Percentiles rank a stretch among this genome's conserved stretches.
Evolutionary conservation across 257 asterid genomes (phyloP).

Genomic region (Penstemon newberryi): DNA sequence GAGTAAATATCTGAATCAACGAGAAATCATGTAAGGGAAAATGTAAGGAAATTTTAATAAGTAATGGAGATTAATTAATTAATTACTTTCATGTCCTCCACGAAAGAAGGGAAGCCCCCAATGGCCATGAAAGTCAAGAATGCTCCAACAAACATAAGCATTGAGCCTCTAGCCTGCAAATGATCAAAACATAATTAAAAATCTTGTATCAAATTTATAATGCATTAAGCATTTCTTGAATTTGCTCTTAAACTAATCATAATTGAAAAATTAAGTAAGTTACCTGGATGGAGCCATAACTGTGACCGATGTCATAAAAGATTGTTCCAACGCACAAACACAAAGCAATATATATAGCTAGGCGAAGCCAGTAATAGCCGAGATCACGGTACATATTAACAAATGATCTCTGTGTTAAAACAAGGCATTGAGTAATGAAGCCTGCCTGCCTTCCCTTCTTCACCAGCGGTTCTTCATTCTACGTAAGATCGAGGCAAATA

Average conservation of each 20-base stretch:
- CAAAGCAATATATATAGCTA: slow-evolving; percentile 47
- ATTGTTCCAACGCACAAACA: slow-evolving; percentile 54
- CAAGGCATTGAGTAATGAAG: slow-evolving; percentile 50
- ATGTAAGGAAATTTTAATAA: not conserved
- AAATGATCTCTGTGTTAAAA: slow-evolving; percentile 52
- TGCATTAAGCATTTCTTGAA: not conserved
- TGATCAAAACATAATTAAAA: slow-evolving; percentile 19
- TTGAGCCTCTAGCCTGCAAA: slow-evolving; percentile 51
- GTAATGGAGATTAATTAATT: not conserved
- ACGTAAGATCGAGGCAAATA: not conserved
- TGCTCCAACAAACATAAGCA: slow-evolving; percentile 56
- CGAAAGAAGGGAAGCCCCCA: slow-evolving; percentile 72
- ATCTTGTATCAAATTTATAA: too few species aligned
- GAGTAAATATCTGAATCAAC: slow-evolving; percentile 44
- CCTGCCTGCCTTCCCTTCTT: slow-evolving; percentile 49
- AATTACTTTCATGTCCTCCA: slow-evolving; percentile 62
- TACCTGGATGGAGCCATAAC: slow-evolving; percentile 58
- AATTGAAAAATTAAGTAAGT: not conserved
- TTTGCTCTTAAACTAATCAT: not conserved
- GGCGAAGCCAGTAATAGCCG: slow-evolving; percentile 72
- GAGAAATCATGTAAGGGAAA: not conserved
- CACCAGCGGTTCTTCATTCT: slow-evolving; percentile 38
- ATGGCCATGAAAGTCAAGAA: slow-evolving; percentile 69
- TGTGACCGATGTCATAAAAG: slow-evolving; percentile 45
- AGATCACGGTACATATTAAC: slow-evolving; percentile 61